phyloP scores from a whole-genome alignment of 164 flowering plant genomes.

The Liquidambar formosana region DNA sequence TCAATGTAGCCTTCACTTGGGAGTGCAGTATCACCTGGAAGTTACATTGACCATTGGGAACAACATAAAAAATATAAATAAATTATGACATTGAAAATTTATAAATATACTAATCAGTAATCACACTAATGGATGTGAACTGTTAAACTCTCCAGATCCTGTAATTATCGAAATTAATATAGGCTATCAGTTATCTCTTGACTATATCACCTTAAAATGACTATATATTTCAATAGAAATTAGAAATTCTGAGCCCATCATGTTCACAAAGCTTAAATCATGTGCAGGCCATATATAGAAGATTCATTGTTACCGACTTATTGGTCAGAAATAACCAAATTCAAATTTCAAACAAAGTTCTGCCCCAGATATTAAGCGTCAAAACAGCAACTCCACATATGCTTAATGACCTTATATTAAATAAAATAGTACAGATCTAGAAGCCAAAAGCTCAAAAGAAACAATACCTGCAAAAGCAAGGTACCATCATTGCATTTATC shows the following conservation, averaged over 20 bases:
- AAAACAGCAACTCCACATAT: not conserved
- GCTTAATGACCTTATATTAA: too few species aligned
- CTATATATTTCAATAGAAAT: not conserved
- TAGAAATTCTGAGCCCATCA: not conserved
- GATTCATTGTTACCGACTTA: not conserved
- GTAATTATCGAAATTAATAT: not conserved
- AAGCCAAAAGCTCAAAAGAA: not conserved
- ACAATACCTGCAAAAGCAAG: constrained; percentile 79
- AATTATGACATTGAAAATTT: not conserved
- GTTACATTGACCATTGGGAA: constrained; percentile 5
- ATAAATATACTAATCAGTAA: too few species aligned
- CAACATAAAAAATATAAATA: not conserved
- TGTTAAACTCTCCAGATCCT: not conserved
- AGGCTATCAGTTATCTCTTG: not conserved
- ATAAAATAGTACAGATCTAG: not conserved
- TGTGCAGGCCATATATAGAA: not conserved
- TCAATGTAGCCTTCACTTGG: constrained; percentile 83
- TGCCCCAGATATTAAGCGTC: not conserved
- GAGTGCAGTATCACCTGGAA: constrained; percentile 82
- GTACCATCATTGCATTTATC: constrained; percentile 84
- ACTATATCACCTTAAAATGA: not conserved
- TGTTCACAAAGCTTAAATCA: not conserved
- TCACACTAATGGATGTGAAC: not conserved
- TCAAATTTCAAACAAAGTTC: not conserved
- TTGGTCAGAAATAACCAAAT: not conserved